These are phyloP conservation scores for Xylariaceae sp. DNA, from an alignment of 2,329 filamentous ascomycete species.

Conservation along the genomic window DNA sequence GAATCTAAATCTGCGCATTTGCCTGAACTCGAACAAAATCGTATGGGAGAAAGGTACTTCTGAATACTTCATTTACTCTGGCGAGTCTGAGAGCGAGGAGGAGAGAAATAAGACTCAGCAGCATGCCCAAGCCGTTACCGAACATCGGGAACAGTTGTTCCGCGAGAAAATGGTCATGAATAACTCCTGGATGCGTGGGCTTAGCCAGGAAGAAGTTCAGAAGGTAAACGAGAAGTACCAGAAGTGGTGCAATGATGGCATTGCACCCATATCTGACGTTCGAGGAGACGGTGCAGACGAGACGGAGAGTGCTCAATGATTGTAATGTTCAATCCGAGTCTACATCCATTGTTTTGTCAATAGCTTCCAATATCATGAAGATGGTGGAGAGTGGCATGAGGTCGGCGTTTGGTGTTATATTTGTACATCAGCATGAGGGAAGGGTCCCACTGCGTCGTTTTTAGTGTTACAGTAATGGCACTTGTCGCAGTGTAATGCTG, in stretches of 20 bases:
- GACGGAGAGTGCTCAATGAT: constrained; percentile 12
- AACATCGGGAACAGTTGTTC: constrained; percentile 66
- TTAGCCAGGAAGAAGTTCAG: constrained; percentile 73
- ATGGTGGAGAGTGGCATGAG: background rate
- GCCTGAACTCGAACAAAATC: constrained; percentile 73
- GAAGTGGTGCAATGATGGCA: constrained; percentile 49
- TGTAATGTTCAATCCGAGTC: background rate
- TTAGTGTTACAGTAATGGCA: no score
- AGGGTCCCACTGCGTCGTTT: no score
- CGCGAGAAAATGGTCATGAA: constrained; percentile 80
- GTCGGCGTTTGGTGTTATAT: background rate
- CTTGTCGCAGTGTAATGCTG: no score
- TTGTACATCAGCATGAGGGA: background rate
- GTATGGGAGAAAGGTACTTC: constrained; percentile 67
- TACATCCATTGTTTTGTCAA: no score
- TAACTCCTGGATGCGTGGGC: constrained; percentile 73
- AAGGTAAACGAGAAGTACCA: constrained; percentile 65
- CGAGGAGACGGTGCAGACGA: constrained; percentile 15
- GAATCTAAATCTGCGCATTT: constrained; percentile 67
- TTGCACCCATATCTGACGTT: constrained; percentile 31
- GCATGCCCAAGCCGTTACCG: constrained; percentile 47
- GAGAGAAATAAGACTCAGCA: constrained; percentile 58
- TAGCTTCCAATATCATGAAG: no score
- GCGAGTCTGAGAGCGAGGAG: constrained; percentile 63
- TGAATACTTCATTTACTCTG: constrained; percentile 70